These are phyloP conservation scores for Osmozyma mogii DNA, from an alignment of 805 yeast species.

Conservation along the genomic window DNA sequence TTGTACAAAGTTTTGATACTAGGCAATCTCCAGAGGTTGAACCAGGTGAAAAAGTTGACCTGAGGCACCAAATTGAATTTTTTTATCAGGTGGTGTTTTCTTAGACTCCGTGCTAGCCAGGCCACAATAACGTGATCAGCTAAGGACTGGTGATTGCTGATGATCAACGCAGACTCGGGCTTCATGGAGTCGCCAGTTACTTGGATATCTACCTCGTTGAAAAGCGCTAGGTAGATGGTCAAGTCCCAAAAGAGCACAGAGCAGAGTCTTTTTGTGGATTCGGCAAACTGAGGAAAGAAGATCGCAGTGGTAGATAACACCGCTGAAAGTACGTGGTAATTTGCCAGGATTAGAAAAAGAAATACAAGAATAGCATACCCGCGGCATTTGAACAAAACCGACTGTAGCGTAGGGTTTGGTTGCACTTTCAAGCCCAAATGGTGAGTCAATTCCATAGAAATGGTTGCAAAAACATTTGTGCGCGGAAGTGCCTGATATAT, in stretches of 20 bases:
- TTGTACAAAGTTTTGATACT: conserved; percentile 38
- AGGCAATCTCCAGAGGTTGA: conserved; percentile 55
- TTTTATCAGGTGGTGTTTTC: conserved; percentile 13
- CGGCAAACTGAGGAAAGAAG: conserved; percentile 5
- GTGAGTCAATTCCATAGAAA: conserved; percentile 20
- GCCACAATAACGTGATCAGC: conserved; percentile 56
- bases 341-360: conserved; percentile 9
- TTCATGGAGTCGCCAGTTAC: conserved; percentile 36
- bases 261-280: conserved; percentile 1
- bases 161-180: conserved; percentile 28
- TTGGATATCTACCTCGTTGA: conserved; percentile 22
- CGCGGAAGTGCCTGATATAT: too few species aligned
- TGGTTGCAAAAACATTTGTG: conserved; percentile 5
- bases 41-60: conserved; percentile 67
- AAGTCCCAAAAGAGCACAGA: conserved; percentile 11
- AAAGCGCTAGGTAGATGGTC: conserved; percentile 5
- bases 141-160: conserved; percentile 60
- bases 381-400: conserved; percentile 6
- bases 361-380: conserved; percentile 13
- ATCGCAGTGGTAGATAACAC: conserved; percentile 7
- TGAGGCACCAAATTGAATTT: conserved; percentile 25
- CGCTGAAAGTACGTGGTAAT: conserved; percentile 17
- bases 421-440: conserved; percentile 24
- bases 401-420: conserved; percentile 7
- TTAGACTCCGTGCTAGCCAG: conserved; percentile 28